Percentiles rank a stretch among this genome's conserved stretches.
Conservation (phyloP, 441 rosid species). For the Croton setiger region DNA sequence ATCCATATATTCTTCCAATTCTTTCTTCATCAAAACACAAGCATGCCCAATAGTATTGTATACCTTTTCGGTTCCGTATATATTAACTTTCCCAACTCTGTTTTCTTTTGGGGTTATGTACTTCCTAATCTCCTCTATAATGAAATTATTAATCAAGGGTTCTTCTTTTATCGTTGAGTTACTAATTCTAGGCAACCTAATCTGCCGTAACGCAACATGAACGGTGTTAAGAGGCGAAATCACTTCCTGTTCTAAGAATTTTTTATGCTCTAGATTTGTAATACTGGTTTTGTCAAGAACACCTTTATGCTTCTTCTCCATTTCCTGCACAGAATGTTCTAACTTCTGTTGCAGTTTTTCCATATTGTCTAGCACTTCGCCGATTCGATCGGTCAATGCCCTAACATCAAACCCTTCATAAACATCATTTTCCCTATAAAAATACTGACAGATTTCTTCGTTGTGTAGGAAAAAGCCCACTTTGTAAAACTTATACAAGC, state of each 20-base stretch:
- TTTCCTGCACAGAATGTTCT: slow-evolving; percentile 49
- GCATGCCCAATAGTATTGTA: slow-evolving; percentile 77
- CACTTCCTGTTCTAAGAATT: slow-evolving; percentile 63
- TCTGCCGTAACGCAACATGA: slow-evolving; percentile 61
- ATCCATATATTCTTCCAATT: slow-evolving; percentile 77
- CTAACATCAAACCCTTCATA: slow-evolving; percentile 44
- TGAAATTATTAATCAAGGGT: slow-evolving; percentile 66
- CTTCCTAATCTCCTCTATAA: slow-evolving; percentile 67
- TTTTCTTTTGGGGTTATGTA: slow-evolving; percentile 69
- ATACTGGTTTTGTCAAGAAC: slow-evolving; percentile 27
- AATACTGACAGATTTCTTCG: slow-evolving; percentile 61
- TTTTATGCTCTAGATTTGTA: slow-evolving; percentile 48
- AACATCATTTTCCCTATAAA: slow-evolving; percentile 43
- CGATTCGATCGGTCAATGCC: slow-evolving; percentile 44
- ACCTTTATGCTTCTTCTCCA: slow-evolving; percentile 59
- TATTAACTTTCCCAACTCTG: slow-evolving; percentile 51
- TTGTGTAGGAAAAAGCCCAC: slow-evolving; percentile 64
- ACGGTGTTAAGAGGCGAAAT: slow-evolving; percentile 61
- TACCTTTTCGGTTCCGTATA: slow-evolving; percentile 64
- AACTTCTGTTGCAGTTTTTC: slow-evolving; percentile 61
- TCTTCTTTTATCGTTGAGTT: slow-evolving; percentile 45
- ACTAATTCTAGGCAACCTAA: slow-evolving; percentile 52
- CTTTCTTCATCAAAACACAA: slow-evolving; percentile 64
- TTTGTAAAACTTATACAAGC: slow-evolving; percentile 65
- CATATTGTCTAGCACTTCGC: slow-evolving; percentile 50